These are phyloP conservation scores for Pelargonium nanum DNA, from an alignment of 345 rosid genomes.

Conservation along the genomic window DNA sequence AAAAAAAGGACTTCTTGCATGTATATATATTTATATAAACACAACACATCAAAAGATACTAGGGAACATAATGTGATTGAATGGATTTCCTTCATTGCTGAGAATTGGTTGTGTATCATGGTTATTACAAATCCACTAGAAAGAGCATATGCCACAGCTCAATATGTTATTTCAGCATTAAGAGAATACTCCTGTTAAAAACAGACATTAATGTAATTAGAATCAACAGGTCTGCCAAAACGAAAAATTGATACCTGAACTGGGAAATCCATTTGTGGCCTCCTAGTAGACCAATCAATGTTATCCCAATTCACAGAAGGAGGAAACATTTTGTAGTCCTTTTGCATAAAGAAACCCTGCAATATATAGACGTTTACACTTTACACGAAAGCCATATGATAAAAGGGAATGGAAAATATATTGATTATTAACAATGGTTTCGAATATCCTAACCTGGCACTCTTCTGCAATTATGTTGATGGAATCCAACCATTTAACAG, in stretches of 20 bases:
- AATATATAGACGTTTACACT: slow-evolving; percentile 9
- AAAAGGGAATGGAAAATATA: slow-evolving; percentile 1
- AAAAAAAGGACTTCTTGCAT: too few relatives aligned
- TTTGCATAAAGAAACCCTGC: slow-evolving; percentile 97
- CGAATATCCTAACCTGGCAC: slow-evolving; percentile 49
- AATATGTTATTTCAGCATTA: not conserved
- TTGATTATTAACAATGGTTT: not conserved
- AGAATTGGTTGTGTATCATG: not conserved
- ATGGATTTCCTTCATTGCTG: not conserved
- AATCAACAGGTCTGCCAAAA: not conserved
- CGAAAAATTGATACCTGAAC: slow-evolving; percentile 54
- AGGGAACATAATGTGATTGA: not conserved
- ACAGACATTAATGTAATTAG: not conserved
- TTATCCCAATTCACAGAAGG: slow-evolving; percentile 92
- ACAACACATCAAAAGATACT: too few relatives aligned
- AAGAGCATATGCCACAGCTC: not conserved
- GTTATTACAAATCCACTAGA: not conserved
- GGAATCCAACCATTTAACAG: slow-evolving; percentile 94
- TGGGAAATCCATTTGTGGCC: slow-evolving; percentile 96
- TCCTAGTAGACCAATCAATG: slow-evolving; percentile 76
- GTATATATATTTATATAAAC: too few relatives aligned
- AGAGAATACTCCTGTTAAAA: not conserved
- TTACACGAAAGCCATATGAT: slow-evolving; percentile 1
- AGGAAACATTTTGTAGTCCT: slow-evolving; percentile 98
- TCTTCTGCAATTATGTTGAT: slow-evolving; percentile 71